Evolutionary conservation across 2,329 filamentous ascomycete species (phyloP).

Genomic region (Tolypocladium pustulatum): DNA sequence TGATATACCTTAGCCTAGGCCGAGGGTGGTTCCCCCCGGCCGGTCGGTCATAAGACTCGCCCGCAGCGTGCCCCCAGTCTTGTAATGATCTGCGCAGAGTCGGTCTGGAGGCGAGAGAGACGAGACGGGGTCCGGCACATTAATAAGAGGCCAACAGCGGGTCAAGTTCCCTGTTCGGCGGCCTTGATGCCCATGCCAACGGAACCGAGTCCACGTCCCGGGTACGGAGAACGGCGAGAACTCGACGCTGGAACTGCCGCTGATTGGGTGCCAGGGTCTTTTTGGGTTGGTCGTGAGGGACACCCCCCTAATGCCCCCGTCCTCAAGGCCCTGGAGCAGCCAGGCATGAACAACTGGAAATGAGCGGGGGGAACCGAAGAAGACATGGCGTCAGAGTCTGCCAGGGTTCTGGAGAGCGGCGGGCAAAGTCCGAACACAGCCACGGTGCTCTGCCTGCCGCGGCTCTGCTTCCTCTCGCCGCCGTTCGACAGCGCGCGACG

Average conservation of each 20-base stretch:
- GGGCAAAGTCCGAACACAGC: not conserved
- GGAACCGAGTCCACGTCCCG: conserved; percentile 16
- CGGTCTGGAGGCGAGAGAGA: not conserved
- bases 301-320: not conserved
- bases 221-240: conserved; percentile 11
- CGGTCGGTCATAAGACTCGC: not conserved
- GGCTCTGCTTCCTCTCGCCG: not conserved
- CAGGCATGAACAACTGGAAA: not conserved
- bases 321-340: not conserved
- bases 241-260: conserved; percentile 12
- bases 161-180: not conserved
- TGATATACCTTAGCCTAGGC: not conserved
- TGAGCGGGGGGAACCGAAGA: not conserved
- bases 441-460: not conserved
- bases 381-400: not conserved
- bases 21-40: not conserved
- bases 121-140: not conserved
- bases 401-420: not conserved
- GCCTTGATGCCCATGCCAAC: conserved; percentile 1
- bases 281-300: not conserved
- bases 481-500: not conserved
- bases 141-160: not conserved
- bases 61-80: not conserved
- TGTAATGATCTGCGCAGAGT: not conserved
- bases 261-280: conserved; percentile 14